Evolutionary conservation across 345 rosid species (phyloP).

Genomic region (Syzygium jambos): DNA sequence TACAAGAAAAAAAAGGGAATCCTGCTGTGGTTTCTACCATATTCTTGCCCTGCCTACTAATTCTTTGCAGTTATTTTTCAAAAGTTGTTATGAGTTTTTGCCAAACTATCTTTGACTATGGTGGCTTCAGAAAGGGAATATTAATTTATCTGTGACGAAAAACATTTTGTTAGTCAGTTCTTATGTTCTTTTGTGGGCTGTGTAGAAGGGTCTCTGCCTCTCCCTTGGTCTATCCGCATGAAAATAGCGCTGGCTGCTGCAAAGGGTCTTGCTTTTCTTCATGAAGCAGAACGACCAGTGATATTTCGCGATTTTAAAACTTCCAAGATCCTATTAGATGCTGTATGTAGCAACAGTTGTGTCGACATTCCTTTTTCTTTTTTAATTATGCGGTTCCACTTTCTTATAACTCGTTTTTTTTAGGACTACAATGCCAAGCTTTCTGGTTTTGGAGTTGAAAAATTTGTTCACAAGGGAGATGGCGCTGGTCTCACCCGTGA

Average conservation of each 20-base stretch:
- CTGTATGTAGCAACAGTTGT: neutral
- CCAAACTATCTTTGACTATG: neutral
- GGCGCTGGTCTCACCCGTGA: slow-evolving; percentile 52
- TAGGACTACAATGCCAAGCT: slow-evolving; percentile 1
- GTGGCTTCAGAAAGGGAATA: neutral
- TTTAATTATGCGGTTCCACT: neutral
- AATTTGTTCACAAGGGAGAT: slow-evolving; percentile 42
- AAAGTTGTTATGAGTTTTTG: neutral
- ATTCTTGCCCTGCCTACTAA: neutral
- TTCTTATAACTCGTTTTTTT: neutral
- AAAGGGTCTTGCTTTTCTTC: neutral
- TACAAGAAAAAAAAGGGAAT: neutral
- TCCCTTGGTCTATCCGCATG: neutral
- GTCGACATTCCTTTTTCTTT: no score
- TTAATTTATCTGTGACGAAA: neutral
- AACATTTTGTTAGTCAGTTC: rapidly evolving
- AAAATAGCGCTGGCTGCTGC: slow-evolving; percentile 7
- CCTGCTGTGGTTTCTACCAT: neutral
- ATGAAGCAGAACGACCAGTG: neutral
- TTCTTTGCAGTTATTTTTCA: no score
- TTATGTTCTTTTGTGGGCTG: neutral
- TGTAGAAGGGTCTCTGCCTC: neutral
- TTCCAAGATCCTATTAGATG: neutral
- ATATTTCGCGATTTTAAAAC: neutral
- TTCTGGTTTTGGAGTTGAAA: neutral